These are phyloP conservation scores for Acer campestre DNA, from an alignment of 345 rosid genomes.

Conservation along the genomic window DNA sequence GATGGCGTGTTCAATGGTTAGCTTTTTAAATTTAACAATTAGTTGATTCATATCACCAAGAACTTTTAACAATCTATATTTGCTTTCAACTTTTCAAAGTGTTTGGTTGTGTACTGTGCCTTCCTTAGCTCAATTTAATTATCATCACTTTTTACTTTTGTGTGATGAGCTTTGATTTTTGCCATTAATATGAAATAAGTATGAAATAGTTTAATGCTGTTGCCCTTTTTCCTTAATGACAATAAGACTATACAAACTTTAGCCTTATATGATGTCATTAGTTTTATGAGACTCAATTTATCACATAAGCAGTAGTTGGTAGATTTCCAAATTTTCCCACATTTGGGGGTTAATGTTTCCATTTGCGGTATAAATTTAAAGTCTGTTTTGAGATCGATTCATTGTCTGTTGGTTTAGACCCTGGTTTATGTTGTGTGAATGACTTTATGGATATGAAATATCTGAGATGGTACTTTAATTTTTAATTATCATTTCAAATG, in stretches of 20 bases:
- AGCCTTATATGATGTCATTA: background rate
- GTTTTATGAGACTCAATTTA: background rate
- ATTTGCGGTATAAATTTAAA: background rate
- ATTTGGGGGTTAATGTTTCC: background rate
- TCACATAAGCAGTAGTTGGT: background rate
- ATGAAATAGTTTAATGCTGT: background rate
- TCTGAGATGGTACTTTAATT: background rate
- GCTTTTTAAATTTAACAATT: constrained; percentile 29
- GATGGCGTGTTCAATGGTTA: constrained; percentile 99
- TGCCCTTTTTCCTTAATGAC: background rate
- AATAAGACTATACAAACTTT: background rate
- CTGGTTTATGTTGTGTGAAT: background rate
- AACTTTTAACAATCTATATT: background rate
- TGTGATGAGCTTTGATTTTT: background rate
- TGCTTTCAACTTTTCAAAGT: background rate
- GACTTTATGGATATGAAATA: background rate
- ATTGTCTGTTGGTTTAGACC: background rate
- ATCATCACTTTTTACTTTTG: background rate
- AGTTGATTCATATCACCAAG: background rate
- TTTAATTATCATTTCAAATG: too few relatives aligned
- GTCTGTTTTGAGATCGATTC: background rate
- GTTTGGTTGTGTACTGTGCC: background rate
- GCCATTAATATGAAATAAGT: background rate
- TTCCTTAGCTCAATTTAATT: background rate
- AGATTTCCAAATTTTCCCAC: background rate